phyloP scores from a whole-genome alignment of 768 basidiomycete species.

The Galerina sulciceps region DNA sequence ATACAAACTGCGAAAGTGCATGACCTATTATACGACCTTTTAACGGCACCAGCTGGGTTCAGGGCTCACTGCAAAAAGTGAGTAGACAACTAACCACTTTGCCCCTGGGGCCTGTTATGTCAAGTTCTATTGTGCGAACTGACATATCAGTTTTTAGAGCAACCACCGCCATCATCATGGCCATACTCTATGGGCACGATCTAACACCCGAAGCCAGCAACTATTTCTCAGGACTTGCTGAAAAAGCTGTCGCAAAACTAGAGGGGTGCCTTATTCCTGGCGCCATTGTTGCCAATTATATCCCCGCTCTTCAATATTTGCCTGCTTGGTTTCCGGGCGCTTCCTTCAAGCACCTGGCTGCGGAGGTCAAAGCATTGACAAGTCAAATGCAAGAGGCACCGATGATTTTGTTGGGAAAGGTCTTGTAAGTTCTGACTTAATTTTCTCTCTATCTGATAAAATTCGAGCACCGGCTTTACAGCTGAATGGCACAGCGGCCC shows the following conservation, averaged over 20 bases:
- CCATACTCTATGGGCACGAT: constrained; percentile 20
- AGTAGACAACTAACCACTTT: neutral
- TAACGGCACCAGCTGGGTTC: constrained; percentile 20
- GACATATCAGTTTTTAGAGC: constrained; percentile 1
- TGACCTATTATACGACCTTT: constrained; percentile 33
- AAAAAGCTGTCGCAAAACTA: constrained; percentile 5
- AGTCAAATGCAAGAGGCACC: constrained; percentile 16
- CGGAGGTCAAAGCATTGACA: constrained; percentile 10
- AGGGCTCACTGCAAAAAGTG: constrained; percentile 19
- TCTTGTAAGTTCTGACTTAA: constrained; percentile 8
- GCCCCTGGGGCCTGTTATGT: too few species aligned
- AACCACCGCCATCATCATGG: constrained; percentile 14
- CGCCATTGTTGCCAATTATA: neutral
- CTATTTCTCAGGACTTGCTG: constrained; percentile 11
- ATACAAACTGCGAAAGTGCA: constrained; percentile 35
- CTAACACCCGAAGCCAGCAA: constrained; percentile 11
- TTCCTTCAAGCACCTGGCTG: constrained; percentile 17
- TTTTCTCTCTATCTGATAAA: neutral
- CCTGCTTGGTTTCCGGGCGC: constrained; percentile 24
- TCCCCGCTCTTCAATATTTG: constrained; percentile 17
- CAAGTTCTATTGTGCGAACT: too few species aligned
- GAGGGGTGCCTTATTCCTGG: neutral
- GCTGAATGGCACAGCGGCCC: constrained; percentile 17
- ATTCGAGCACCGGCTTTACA: neutral
- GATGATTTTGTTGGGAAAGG: constrained; percentile 20